Evolutionary conservation across 2,329 filamentous ascomycete genomes (phyloP).

Genomic region (Fusarium virguliforme): DNA sequence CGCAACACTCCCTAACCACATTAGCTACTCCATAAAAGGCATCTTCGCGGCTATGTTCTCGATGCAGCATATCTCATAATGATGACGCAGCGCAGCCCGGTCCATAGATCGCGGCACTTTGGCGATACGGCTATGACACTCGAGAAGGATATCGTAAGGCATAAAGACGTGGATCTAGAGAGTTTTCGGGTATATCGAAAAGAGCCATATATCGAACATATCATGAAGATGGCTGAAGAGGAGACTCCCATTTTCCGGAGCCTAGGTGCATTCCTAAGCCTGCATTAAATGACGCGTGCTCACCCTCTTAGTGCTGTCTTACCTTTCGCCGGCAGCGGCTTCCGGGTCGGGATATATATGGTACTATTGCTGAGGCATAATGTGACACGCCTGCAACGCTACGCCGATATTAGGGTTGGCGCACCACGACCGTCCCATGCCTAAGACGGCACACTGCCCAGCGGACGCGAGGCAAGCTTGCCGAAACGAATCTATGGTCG

Average conservation of each 20-base stretch:
- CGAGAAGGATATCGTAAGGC: conserved; percentile 1
- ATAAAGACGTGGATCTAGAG: neutral
- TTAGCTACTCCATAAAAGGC: neutral
- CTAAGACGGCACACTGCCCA: conserved; percentile 1
- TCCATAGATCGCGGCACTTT: neutral
- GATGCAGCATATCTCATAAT: conserved; percentile 5
- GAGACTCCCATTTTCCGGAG: conserved; percentile 1
- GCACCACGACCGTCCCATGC: conserved; percentile 12
- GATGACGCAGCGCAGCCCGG: neutral
- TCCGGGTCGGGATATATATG: neutral
- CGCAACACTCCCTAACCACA: neutral
- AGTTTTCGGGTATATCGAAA: conserved; percentile 2
- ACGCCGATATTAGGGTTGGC: neutral
- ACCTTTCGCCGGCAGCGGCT: neutral
- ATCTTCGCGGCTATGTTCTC: conserved; percentile 16
- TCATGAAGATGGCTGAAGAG: conserved; percentile 1
- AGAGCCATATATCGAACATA: neutral
- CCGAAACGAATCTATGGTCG: neutral
- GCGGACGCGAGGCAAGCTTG: neutral
- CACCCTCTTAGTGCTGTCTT: neutral
- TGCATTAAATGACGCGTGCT: neutral
- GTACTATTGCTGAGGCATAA: neutral
- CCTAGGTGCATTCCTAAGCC: neutral
- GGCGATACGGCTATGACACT: neutral
- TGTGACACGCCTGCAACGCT: conserved; percentile 7